Evolutionary conservation across 2,329 filamentous ascomycete species (phyloP), one percentile per base, ranked within the genome.

Genomic region (Colletotrichum lini): DNA sequence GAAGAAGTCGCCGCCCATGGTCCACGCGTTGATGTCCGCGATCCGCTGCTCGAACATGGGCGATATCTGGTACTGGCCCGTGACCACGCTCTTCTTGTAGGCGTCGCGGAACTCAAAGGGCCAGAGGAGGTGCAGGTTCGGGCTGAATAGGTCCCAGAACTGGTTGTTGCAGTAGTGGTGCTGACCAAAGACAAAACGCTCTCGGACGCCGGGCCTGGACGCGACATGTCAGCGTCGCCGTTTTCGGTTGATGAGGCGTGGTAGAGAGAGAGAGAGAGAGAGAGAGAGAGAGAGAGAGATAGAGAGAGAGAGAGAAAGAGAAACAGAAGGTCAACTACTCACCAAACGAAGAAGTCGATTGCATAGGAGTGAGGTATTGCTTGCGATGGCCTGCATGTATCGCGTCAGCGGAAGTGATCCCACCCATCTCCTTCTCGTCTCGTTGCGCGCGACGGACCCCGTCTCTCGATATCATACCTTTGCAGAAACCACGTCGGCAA

Each of bases 291-390:
- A 21, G 3, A 23, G 23, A 54, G 6, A 9, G 3, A 8, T n/a
- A 21, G 3, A 23, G 23, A 38, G 52, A 38, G 1, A 54, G 3
- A 15, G 15, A 4, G 15, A 21, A 1, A 54, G 3, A 9, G 8
- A 8, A 35, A 21, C 10, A 35, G n/a, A 23, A 15, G 6, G 1
- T 21, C 3, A 1, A 10, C 15, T 1, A 58, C 74, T 18, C 74
- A 78, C 78, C 78, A 79, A 30, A 78, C 77, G 4, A 79, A 78
- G 47, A 77, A 79, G 68, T 79, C 78, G 10, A 79, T 79, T 1
- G 76, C 78, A 30, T 77, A 77, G 0, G 78, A 76, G 10, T 79
- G 78, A 1, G 78, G 73, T 1, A 79, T 44, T 0, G 68, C 58
- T 62, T 79, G 77, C 9, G 78, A 79, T 1, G 78, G 78, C 23